Evolutionary conservation across 306 rosid genomes (phyloP), one percentile per base, ranked within the genome.

Genomic region (Arachis stenosperma): DNA sequence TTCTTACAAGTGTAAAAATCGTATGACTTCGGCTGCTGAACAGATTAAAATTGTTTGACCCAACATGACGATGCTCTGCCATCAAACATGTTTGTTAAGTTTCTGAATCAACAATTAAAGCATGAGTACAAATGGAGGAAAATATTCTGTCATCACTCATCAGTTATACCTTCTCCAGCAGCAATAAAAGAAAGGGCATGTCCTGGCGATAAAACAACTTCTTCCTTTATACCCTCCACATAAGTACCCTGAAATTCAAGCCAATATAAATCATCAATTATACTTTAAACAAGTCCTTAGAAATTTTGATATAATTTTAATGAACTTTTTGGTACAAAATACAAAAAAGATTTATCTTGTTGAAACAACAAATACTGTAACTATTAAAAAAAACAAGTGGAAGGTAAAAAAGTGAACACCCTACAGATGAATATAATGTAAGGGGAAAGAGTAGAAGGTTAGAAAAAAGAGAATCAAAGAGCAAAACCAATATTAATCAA

Each of bases 11-110:
- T 53, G 99, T 95, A 79, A 95, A 95, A 63, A 95, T 95, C 48
- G 99, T 95, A 87, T 92, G 98, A 82, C 99, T 95, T 83, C 99
- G 88, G 84, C 99, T 95, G 87, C 99, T 95, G 54, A 95, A 88
- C 81, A 95, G 90, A 79, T 95, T 95, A 78, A 91, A 95, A 85
- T 95, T 95, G 83, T 95, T 95, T 59, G 99, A 95, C 79, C 99
- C 99, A 74, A 95, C 98, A 76, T 95, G 99, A 75, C 99, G 99
- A 79, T 95, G 99, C 86, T 95, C 99, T 95, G 98, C 83, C 75
- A 81, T 73, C 57, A 79, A 48, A 56, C 46, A 60, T 67, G 62
- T 27, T 68, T 69, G 69, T 71, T 51, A 58, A 59, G 61, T 69
- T 65, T 58, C 52, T 47, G 61, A 66, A 69, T 39, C 55, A 66